These are phyloP conservation scores for Casuarina equisetifolia DNA, from an alignment of 306 rosid genomes.

Conservation along the genomic window DNA sequence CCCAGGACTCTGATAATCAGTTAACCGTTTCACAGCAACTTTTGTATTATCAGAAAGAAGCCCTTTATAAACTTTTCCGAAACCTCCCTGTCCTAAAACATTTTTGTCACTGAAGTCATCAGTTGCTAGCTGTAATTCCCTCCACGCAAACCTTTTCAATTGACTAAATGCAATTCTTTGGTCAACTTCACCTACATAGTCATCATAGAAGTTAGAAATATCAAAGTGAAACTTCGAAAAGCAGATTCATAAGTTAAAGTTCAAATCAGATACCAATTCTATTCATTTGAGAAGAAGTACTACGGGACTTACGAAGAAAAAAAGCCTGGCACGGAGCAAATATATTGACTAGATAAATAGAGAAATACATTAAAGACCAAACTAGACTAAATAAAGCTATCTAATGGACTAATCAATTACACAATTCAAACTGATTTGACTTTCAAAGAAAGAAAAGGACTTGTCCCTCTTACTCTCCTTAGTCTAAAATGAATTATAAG, in stretches of 20 bases:
- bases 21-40: constrained; percentile 93
- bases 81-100: constrained; percentile 98
- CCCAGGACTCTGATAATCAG: constrained; percentile 94
- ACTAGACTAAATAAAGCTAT: not conserved
- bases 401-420: not conserved
- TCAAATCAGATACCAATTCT: constrained; percentile 13
- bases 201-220: constrained; percentile 20
- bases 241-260: not conserved
- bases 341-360: not conserved
- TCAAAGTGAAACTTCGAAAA: constrained; percentile 3
- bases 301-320: constrained; percentile 7
- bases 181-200: constrained; percentile 86
- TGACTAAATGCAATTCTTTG: constrained; percentile 96
- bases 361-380: not conserved
- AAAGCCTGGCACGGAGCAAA: constrained; percentile 5
- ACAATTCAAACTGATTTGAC: not conserved
- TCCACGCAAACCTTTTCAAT: constrained; percentile 84
- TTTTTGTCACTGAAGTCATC: constrained; percentile 87
- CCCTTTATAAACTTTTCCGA: constrained; percentile 97
- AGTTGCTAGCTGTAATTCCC: constrained; percentile 90
- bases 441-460: not conserved
- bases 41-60: constrained; percentile 81
- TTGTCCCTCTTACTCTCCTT: no score
- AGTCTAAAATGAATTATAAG: no score
- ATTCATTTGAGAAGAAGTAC: constrained; percentile 10